Base-by-base conservation (phyloP, 1,284 basidiomycete genomes). In the Phlebopus sp. region DNA sequence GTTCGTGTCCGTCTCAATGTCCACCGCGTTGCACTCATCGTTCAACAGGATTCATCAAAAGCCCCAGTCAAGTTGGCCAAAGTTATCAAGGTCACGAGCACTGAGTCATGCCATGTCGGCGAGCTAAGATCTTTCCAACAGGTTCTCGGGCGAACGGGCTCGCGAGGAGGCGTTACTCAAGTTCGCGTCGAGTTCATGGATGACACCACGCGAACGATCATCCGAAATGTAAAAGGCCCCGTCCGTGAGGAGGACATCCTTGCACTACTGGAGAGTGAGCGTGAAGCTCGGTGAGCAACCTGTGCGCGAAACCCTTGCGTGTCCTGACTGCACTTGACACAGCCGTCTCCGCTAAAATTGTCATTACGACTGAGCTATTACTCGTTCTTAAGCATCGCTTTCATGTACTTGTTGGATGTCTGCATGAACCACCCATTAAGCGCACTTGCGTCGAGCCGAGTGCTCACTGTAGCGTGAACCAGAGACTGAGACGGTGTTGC, bases 111-210 rank as follows among this genome's bases (percentile, higher is more conserved):
- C 18, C 38, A 18, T 43, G 9, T 41, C 17, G 39, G 35, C 34
- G 29, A 29, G 46, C 34, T 44, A 19, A 23, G 30, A 52, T 45
- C 50, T 54, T 42, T 50, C n/a, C 30, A 29, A 42, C 55, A 97
- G 92, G 93, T 98, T 70, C 87, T 99, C 67, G 97, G 97, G 71
- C 87, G 97, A 67, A 99, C 97, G 68, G 97, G 97, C 59, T 98
- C 96, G 65, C 92, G 97, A 72, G 97, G 97, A 78, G 95, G 95
- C 81, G 95, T 99, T 64, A 99, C 94, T 59, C 97, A 99, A 81
- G 95, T 98, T 73, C 93, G 96, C 61, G 97, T 99, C 62, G 96
- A 99, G 73, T 98, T 99, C 81, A 89, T 99, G 90, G 96, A 99
- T 74, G 96, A 99, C 72, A 85, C 89, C 47, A 85, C 85, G 62